A percentile compares a stretch with the other conserved stretches of the same genome.
Conservation (phyloP, 371 early-diverging fungal genomes). For the Mortierella sp. region DNA sequence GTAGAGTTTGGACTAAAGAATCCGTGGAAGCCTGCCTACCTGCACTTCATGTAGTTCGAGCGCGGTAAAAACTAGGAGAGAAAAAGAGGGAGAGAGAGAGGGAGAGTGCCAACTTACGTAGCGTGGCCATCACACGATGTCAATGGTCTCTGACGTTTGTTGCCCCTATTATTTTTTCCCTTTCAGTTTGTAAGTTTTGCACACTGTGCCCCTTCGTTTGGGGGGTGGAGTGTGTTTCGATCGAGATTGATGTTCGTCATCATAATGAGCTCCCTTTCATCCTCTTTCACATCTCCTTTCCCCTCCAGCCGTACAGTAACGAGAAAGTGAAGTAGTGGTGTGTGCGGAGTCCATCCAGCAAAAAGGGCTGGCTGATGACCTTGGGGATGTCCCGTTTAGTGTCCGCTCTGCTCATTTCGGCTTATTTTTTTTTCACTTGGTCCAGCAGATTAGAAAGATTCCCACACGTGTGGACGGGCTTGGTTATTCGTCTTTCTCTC, state of each 20-base stretch:
- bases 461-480: conserved; percentile 2
- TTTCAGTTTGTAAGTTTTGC: not conserved
- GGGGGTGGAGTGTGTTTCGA: not conserved
- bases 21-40: not conserved
- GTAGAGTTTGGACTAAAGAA: not conserved
- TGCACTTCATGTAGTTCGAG: not conserved
- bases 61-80: not conserved
- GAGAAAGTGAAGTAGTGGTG: not conserved
- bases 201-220: not conserved
- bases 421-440: not conserved
- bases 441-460: conserved; percentile 4
- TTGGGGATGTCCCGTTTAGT: not conserved
- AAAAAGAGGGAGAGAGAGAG: not conserved
- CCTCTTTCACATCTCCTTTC: not conserved
- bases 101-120: not conserved
- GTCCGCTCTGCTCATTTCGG: not conserved
- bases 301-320: not conserved
- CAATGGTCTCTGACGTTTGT: not conserved
- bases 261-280: not conserved
- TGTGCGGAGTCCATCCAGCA: not conserved
- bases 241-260: not conserved
- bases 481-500: not conserved
- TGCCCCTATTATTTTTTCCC: not conserved
- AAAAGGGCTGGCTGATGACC: not conserved
- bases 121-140: not conserved